Evolutionary conservation across 2,329 filamentous ascomycete species (phyloP), one percentile per base, ranked within the genome.

Genomic region (Gaeumannomyces sp.): DNA sequence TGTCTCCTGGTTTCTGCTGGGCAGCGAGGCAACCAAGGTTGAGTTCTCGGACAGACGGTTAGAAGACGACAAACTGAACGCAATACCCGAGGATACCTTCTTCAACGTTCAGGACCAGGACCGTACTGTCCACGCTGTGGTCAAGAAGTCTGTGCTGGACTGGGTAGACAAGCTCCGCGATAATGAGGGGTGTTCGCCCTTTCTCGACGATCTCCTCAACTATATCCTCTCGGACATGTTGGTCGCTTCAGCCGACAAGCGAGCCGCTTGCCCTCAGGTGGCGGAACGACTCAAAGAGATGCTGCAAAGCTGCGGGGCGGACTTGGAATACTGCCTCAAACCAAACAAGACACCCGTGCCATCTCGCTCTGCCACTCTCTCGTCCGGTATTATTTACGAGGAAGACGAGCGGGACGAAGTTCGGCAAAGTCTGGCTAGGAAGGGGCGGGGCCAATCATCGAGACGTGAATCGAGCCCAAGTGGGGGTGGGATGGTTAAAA

Each of bases 1-100:
- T 22, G 53, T 67, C 4, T 69, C 62, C 3, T 66, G 62, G 62
- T 31, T 64, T 28, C 27, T 64, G 7, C 3, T 53, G 3, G 45
- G 45, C 22, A 22, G 25, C 45, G 22, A 10, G 7, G 6, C 3
- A 53, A 53, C 45, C 19, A 11, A 53, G 11, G 11, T 10, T 22
- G n/a, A 22, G 3, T 53, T 53, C 4, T 53, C 45, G 7, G 8
- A 53, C 0, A n/a, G 25, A 4, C n/a, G 45, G 45, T 1, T 53
- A 22, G 19, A 11, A 25, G 45, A 53, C 25, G 45, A 53, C 45
- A n/a, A n/a, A n/a, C 3, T 0, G 22, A 53, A 25, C 22, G 2
- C 3, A 2, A 53, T 53, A 22, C 1, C 1, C 11, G 45, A 53
- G 10, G 45, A 53, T 25, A 53, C 45, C 8, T 53, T 53, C 45